Conservation (phyloP, 176 grass and related monocot species). For the Luzula sylvatica region DNA sequence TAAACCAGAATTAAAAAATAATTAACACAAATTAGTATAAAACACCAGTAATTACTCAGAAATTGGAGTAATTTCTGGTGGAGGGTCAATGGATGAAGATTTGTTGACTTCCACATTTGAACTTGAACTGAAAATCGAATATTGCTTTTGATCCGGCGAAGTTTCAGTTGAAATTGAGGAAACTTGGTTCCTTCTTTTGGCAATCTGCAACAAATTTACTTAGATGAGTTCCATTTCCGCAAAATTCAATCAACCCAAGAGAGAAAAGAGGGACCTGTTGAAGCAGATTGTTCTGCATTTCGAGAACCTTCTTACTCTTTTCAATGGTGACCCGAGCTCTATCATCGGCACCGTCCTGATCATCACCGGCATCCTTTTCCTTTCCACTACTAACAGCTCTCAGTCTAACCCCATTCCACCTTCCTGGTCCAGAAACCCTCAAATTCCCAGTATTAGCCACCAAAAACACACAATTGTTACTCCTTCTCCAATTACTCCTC, state of each 20-base stretch:
- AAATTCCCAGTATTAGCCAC: neutral
- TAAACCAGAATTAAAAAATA: no score
- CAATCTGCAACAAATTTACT: constrained; percentile 2
- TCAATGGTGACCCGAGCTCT: neutral
- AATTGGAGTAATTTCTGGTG: neutral
- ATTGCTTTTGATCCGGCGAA: neutral
- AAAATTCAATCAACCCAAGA: neutral
- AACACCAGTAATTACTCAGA: no score
- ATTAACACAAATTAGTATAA: no score
- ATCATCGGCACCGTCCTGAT: constrained; percentile 11
- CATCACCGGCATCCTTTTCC: neutral
- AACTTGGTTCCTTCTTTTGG: constrained; percentile 11
- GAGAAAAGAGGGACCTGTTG: neutral
- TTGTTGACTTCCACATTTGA: neutral
- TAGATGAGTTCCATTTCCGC: no score
- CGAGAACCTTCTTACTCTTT: constrained; percentile 14
- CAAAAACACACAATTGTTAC: constrained; percentile 5
- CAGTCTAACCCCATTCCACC: neutral
- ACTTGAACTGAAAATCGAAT: neutral
- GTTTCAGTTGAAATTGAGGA: constrained; percentile 8
- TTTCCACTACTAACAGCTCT: constrained; percentile 9
- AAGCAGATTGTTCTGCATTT: constrained; percentile 16
- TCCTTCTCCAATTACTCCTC: constrained; percentile 3
- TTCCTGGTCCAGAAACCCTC: neutral
- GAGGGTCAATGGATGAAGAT: neutral